Percentiles rank a stretch among this genome's conserved stretches.
Conservation (phyloP, 2,329 filamentous ascomycete species). For the Fusarium bulbicola region DNA sequence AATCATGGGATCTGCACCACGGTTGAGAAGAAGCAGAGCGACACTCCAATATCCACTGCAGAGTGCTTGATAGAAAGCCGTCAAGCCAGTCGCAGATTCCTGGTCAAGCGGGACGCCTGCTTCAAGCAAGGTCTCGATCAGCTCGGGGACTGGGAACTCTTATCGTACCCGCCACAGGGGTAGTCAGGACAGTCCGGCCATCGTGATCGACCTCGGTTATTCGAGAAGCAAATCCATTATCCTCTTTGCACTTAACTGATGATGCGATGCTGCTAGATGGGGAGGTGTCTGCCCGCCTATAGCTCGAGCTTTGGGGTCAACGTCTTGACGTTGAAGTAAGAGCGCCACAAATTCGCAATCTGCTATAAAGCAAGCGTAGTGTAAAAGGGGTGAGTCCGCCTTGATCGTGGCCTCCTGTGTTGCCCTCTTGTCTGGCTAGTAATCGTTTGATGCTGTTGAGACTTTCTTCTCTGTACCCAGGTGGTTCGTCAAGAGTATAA, state of each 20-base stretch:
- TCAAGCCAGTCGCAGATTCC: not conserved
- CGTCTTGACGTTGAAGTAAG: slow-evolving; percentile 4
- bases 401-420: not conserved
- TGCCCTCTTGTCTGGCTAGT: not conserved
- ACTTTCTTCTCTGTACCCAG: not conserved
- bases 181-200: slow-evolving; percentile 5
- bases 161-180: not conserved
- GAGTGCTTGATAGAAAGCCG: not conserved
- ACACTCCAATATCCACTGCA: not conserved
- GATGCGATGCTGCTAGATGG: not conserved
- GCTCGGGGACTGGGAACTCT: not conserved
- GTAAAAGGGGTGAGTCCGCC: not conserved
- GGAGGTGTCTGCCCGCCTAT: slow-evolving; percentile 1
- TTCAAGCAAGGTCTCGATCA: not conserved
- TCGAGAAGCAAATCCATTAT: slow-evolving; percentile 1
- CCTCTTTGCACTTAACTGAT: not conserved
- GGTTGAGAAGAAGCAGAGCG: not conserved
- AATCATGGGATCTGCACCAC: slow-evolving; percentile 12
- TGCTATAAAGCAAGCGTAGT: not conserved
- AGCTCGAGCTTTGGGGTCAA: not conserved
- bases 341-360: not conserved
- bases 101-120: not conserved
- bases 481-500: not conserved
- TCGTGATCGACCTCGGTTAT: not conserved
- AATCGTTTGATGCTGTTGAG: slow-evolving; percentile 4